These are phyloP conservation scores for Candida sanyiensis DNA, from an alignment of 805 yeast species.

Conservation along the genomic window DNA sequence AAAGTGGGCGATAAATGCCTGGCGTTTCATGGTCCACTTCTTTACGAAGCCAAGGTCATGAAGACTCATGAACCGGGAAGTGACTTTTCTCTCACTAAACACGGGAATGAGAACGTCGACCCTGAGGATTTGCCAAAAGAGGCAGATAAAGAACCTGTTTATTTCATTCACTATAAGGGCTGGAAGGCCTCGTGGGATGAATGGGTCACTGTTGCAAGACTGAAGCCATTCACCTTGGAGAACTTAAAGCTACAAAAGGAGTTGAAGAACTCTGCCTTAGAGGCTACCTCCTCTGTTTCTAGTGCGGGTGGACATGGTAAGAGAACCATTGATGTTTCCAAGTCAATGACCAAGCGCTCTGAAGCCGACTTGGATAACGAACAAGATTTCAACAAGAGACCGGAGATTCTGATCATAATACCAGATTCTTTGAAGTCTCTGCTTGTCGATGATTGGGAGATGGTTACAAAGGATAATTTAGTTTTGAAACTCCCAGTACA, in stretches of 20 bases:
- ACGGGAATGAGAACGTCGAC: conserved; percentile 31
- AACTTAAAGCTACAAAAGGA: conserved; percentile 59
- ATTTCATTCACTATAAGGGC: conserved; percentile 83
- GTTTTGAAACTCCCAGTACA: conserved; percentile 59
- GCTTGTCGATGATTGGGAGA: conserved; percentile 92
- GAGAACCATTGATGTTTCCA: conserved; percentile 15
- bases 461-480: conserved; percentile 73
- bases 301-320: conserved; percentile 7
- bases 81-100: conserved; percentile 34
- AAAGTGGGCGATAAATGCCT: conserved; percentile 40
- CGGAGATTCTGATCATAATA: conserved; percentile 48
- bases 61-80: conserved; percentile 54
- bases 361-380: conserved; percentile 29
- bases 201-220: conserved; percentile 74
- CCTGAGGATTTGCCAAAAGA: conserved; percentile 30
- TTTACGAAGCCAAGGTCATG: conserved; percentile 81
- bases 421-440: conserved; percentile 63
- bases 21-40: conserved; percentile 86
- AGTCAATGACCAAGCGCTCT: conserved; percentile 15
- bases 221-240: conserved; percentile 63
- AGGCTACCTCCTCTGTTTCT: conserved; percentile 20
- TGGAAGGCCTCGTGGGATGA: conserved; percentile 98
- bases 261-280: conserved; percentile 44
- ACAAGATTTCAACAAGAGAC: conserved; percentile 22
- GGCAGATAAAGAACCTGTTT: conserved; percentile 36